Evolutionary conservation across 345 rosid species (phyloP), one percentile per base, ranked within the genome.

Genomic region (Draba incana): DNA sequence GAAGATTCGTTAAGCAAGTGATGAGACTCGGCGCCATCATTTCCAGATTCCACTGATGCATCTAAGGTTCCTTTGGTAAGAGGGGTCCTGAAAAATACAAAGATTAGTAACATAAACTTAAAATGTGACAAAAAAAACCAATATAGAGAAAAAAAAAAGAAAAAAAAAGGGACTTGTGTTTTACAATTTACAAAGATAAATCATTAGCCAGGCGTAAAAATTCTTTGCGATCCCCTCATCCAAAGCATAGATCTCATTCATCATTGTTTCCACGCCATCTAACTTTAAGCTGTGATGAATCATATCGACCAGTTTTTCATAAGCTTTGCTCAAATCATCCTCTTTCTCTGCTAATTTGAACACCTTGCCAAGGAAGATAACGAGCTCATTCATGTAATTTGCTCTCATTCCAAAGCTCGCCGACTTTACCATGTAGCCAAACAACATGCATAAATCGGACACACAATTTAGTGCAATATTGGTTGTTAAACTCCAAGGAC

Each of bases 251-350:
- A 72, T 28, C 27, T 72, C 77, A 23, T 20, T 3, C 50, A 72
- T n/a, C 61, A 48, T 65, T 14, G 14, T 57, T 46, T 57, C 50
- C 13, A 72, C 43, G 71, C 77, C 49, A 24, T 72, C 71, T 44
- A 65, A 3, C 3, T 65, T 39, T 43, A 72, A 58, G 1, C 77
- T 71, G 1, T 2, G 71, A 57, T 57, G 57, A 47, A 7, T 51
- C 66, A 72, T 47, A 57, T 72, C 77, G 41, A 0, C 43, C 10
- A 72, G 50, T 2, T 51, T 65, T 15, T 72, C 56, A 14, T 71
- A 39, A 14, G 57, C 69, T 4, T 35, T 47, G 10, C 49, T 63
- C 6, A 71, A 7, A 57, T 64, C 76, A 35, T 71, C 57, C 24
- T 27, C 43, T 13, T 64, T 44, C 30, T 56, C 37, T 14, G 64